These are phyloP conservation scores for Pistacia vera DNA, from an alignment of 345 rosid species.

Conservation along the genomic window DNA sequence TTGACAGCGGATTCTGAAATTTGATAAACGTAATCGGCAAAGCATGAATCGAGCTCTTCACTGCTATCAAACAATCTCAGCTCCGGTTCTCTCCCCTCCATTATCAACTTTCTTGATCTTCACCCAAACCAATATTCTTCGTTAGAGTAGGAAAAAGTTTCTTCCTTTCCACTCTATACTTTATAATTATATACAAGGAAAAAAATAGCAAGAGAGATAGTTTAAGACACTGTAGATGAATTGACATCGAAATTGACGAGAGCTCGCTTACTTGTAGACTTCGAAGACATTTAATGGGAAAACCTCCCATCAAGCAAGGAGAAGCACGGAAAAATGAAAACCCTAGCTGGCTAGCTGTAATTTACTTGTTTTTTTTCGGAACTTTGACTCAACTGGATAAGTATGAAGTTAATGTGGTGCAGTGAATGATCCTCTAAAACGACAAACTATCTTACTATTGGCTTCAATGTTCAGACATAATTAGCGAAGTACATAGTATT, in stretches of 20 bases:
- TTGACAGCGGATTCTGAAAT: slow-evolving; percentile 30
- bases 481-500: too few relatives aligned
- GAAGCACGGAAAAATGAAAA: slow-evolving; percentile 7
- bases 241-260: not conserved
- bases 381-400: slow-evolving; percentile 2
- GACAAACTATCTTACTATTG: not conserved
- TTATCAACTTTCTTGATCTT: not conserved
- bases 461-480: not conserved
- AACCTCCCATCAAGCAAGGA: slow-evolving; percentile 3
- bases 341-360: not conserved
- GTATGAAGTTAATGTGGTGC: not conserved
- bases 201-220: not conserved
- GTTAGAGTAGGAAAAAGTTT: not conserved
- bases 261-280: not conserved
- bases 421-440: not conserved
- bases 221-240: not conserved
- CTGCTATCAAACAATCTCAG: slow-evolving; percentile 27
- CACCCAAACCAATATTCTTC: not conserved
- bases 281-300: not conserved
- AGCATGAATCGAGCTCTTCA: slow-evolving; percentile 26
- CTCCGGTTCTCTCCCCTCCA: slow-evolving; percentile 22
- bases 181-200: not conserved
- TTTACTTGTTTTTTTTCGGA: not conserved
- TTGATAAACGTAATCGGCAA: slow-evolving; percentile 30
- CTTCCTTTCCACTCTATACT: not conserved